These are phyloP conservation scores for Pseudogymnoascus pannorum DNA, from an alignment of 2,329 filamentous ascomycete genomes.

Conservation along the genomic window DNA sequence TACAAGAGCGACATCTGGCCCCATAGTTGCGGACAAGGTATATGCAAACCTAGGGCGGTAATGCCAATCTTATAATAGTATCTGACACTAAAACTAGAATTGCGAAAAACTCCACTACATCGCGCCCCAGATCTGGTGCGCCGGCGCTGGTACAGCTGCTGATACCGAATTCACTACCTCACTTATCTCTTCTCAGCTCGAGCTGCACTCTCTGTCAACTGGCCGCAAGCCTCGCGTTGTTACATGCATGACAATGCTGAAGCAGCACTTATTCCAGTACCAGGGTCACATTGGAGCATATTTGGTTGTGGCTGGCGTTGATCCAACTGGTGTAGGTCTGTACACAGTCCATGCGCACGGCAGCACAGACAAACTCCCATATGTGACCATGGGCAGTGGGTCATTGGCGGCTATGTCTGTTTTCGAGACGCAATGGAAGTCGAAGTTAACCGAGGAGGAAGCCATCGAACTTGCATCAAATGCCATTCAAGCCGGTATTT, in stretches of 20 bases:
- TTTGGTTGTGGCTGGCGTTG: slow-evolving; percentile 91
- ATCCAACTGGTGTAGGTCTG: slow-evolving; percentile 88
- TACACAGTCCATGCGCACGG: slow-evolving; percentile 99
- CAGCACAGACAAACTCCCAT: slow-evolving; percentile 95
- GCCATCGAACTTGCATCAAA: slow-evolving; percentile 78
- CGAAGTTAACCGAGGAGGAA: slow-evolving; percentile 65
- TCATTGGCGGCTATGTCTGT: slow-evolving; percentile 96
- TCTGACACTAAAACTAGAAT: slow-evolving; percentile 51
- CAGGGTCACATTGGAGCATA: slow-evolving; percentile 98
- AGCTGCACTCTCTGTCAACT: slow-evolving; percentile 92
- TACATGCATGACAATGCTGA: slow-evolving; percentile 98
- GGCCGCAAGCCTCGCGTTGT: slow-evolving; percentile 95
- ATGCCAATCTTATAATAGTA: neutral
- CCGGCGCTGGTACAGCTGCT: slow-evolving; percentile 91
- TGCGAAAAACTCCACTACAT: slow-evolving; percentile 99
- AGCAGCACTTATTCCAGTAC: slow-evolving; percentile 98
- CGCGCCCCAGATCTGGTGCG: slow-evolving; percentile 97
- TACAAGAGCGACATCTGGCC: slow-evolving; percentile 91
- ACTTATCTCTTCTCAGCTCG: slow-evolving; percentile 96
- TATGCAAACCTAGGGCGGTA: slow-evolving; percentile 12
- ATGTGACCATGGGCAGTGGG: slow-evolving; percentile 97
- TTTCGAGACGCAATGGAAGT: slow-evolving; percentile 94
- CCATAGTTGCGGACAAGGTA: slow-evolving; percentile 97
- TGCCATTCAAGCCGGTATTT: slow-evolving; percentile 93
- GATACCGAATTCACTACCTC: slow-evolving; percentile 99